Conservation (phyloP, 2,329 filamentous ascomycete genomes). For the Seiridium unicorne region DNA sequence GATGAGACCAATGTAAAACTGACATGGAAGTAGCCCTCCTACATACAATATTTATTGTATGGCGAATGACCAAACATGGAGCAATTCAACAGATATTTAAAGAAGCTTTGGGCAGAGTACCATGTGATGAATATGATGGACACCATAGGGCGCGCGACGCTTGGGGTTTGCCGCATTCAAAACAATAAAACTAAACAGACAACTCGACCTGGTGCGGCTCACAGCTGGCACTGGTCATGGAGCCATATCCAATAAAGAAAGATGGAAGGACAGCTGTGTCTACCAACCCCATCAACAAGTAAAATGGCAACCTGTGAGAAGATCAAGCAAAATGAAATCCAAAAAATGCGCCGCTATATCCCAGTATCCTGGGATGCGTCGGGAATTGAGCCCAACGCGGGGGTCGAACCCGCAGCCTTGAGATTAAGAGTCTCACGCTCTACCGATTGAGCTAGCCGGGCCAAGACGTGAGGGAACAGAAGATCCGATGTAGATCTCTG, state of each 20-base stretch:
- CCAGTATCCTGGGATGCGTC: conserved; percentile 15
- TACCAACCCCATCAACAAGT: not conserved
- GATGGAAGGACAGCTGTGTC: no score
- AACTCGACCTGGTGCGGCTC: no score
- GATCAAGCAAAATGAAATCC: not conserved
- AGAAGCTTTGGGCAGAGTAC: not conserved
- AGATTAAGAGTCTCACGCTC: conserved; percentile 66
- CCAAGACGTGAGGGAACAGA: not conserved
- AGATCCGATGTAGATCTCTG: no score
- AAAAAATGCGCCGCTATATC: not conserved
- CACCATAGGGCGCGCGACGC: no score
- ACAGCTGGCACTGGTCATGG: not conserved
- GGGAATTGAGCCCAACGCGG: conserved; percentile 39
- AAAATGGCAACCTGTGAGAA: not conserved
- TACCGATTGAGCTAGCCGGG: conserved; percentile 67
- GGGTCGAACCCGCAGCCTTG: conserved; percentile 35
- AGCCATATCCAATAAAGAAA: not conserved
- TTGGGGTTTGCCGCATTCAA: no score
- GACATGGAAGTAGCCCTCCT: no score
- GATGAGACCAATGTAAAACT: no score
- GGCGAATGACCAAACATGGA: not conserved
- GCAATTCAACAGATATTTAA: not conserved
- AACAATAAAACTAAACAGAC: no score
- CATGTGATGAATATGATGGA: no score
- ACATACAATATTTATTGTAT: not conserved